Percentiles rank a stretch among this genome's conserved stretches.
These are phyloP conservation scores for Juglanconis oblonga DNA, from an alignment of 2,329 filamentous ascomycete species.

Conservation along the genomic window DNA sequence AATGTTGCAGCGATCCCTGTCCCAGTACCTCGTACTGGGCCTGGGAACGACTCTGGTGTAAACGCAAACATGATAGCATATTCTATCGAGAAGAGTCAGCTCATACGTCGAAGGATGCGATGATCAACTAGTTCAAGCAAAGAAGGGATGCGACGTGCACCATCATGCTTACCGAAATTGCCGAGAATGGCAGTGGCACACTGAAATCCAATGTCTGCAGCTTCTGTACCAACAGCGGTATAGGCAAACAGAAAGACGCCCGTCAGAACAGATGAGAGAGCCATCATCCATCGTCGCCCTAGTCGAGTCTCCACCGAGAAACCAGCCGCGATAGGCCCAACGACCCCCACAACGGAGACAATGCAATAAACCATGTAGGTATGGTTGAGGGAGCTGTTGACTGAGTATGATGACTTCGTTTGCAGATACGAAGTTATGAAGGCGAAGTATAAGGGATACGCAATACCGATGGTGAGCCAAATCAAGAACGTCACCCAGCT, in stretches of 20 bases:
- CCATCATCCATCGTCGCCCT: conserved; percentile 43
- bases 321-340: conserved; percentile 39
- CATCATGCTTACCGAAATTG: conserved; percentile 32
- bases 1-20: conserved; percentile 42
- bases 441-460: conserved; percentile 44
- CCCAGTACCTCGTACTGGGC: conserved; percentile 51
- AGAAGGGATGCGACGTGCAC: too few relatives aligned
- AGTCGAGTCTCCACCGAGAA: conserved; percentile 39
- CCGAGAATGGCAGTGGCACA: conserved; percentile 44
- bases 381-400: conserved; percentile 25
- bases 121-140: too few relatives aligned
- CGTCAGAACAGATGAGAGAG: conserved; percentile 39
- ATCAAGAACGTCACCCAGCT: conserved; percentile 37
- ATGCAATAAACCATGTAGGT: conserved; percentile 36
- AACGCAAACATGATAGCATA: conserved; percentile 40
- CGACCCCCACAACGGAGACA: conserved; percentile 35
- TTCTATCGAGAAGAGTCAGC: conserved; percentile 22
- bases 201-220: conserved; percentile 37
- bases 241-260: conserved; percentile 46
- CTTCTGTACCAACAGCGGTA: conserved; percentile 36
- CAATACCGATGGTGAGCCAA: conserved; percentile 44
- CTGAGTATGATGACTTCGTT: conserved; percentile 31
- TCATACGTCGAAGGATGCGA: too few relatives aligned
- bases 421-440: conserved; percentile 45
- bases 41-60: conserved; percentile 58